Percentiles rank a stretch among this genome's conserved stretches.
Evolutionary conservation across 108 stramenopile genomes (phyloP).

Genomic region (Conticribra guillardii): DNA sequence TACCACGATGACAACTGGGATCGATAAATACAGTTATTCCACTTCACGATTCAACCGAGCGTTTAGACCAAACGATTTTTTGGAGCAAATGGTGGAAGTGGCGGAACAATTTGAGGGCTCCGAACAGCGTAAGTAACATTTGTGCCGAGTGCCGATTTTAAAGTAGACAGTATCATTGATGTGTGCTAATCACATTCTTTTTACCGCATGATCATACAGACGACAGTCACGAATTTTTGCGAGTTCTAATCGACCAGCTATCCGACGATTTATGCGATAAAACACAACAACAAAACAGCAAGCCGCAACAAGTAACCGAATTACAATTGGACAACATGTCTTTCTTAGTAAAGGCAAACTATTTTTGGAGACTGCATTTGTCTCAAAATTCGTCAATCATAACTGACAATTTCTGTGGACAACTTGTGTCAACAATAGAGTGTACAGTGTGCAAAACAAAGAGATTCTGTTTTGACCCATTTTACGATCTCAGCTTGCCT

Average conservation of each 20-base stretch:
- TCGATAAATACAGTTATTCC: neutral
- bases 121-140: constrained; percentile 5
- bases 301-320: neutral
- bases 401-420: constrained; percentile 12
- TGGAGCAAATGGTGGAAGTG: constrained; percentile 50
- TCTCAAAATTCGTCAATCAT: constrained; percentile 7
- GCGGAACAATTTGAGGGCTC: constrained; percentile 12
- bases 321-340: neutral
- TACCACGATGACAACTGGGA: neutral
- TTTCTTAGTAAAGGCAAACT: neutral
- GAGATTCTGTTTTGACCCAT: constrained; percentile 8
- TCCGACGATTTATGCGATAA: constrained; percentile 1
- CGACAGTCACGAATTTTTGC: constrained; percentile 16
- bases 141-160: neutral
- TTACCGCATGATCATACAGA: neutral
- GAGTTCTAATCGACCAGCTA: constrained; percentile 11
- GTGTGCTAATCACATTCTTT: neutral
- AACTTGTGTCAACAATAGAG: constrained; percentile 5
- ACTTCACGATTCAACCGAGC: constrained; percentile 18
- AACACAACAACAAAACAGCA: neutral
- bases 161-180: neutral
- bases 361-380: constrained; percentile 11
- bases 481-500: constrained; percentile 10
- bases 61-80: constrained; percentile 67
- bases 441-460: constrained; percentile 6